Evolutionary conservation across 139 green algal genomes (phyloP).

Genomic region (Tetradesmus obliquus): DNA sequence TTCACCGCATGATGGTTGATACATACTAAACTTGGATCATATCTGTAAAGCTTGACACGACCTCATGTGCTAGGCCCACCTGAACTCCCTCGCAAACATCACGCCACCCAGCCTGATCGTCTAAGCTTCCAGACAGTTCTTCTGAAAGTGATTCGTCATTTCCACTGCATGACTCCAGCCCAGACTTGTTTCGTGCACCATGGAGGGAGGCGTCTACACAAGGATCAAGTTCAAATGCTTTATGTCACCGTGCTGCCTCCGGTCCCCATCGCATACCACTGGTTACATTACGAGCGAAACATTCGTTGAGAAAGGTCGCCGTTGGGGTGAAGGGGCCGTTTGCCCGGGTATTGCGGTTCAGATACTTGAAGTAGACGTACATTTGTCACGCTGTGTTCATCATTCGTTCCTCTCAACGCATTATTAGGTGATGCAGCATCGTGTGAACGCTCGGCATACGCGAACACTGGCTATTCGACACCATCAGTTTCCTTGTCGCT

Average conservation of each 20-base stretch:
- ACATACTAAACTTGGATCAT: neutral
- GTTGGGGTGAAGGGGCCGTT: neutral
- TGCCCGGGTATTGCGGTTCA: neutral
- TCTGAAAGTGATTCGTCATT: neutral
- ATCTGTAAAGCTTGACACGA: neutral
- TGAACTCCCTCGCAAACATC: slow-evolving; percentile 5
- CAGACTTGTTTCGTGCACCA: neutral
- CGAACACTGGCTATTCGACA: neutral
- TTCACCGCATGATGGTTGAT: neutral
- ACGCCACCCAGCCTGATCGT: neutral
- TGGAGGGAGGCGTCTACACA: neutral
- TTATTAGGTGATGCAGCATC: neutral
- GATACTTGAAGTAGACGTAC: too few species aligned
- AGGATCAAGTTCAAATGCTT: neutral
- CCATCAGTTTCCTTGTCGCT: neutral
- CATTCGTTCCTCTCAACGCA: neutral
- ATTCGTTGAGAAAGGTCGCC: neutral
- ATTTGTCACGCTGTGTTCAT: neutral
- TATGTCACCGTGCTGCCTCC: neutral
- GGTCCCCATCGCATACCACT: neutral
- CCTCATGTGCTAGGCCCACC: neutral
- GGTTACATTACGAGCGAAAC: neutral
- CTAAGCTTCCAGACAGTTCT: neutral
- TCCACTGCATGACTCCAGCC: neutral
- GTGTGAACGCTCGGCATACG: too few species aligned